phyloP scores from a whole-genome alignment of 2,329 filamentous ascomycete genomes.

The Ustilaginoidea virens region DNA sequence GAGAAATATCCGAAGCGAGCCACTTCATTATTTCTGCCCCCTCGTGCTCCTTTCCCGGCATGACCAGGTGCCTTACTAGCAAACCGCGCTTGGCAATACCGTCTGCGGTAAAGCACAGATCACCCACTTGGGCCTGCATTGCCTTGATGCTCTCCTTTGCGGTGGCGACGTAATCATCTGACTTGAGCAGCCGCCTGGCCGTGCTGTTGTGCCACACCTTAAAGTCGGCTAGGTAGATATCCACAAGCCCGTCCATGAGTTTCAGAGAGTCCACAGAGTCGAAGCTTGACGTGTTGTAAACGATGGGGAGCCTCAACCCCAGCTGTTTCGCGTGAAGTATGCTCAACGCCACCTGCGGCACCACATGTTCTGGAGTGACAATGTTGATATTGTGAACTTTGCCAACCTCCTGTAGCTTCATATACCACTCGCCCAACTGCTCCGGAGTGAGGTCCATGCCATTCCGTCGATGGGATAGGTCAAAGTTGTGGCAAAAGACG shows the following conservation, averaged over 20 bases:
- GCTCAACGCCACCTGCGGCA: slow-evolving; percentile 64
- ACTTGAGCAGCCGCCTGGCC: slow-evolving; percentile 59
- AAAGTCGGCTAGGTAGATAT: slow-evolving; percentile 82
- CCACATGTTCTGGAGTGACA: slow-evolving; percentile 74
- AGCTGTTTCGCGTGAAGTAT: slow-evolving; percentile 58
- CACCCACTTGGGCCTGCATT: slow-evolving; percentile 71
- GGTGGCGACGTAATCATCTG: slow-evolving; percentile 56
- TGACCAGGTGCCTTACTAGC: slow-evolving; percentile 65
- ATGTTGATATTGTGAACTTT: slow-evolving; percentile 82
- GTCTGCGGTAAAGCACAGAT: slow-evolving; percentile 67
- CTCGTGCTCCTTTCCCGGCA: slow-evolving; percentile 67
- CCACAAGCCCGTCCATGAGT: slow-evolving; percentile 63
- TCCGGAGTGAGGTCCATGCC: slow-evolving; percentile 68
- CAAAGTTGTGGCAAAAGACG: slow-evolving; percentile 68
- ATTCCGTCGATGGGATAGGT: slow-evolving; percentile 69
- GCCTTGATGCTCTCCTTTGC: slow-evolving; percentile 64
- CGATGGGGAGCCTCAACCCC: slow-evolving; percentile 55
- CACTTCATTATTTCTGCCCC: slow-evolving; percentile 61
- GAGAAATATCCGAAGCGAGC: slow-evolving; percentile 56
- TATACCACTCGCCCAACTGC: slow-evolving; percentile 65
- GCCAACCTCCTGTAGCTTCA: slow-evolving; percentile 70
- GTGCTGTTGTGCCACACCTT: slow-evolving; percentile 60
- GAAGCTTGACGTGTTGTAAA: slow-evolving; percentile 77
- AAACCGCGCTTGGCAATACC: slow-evolving; percentile 68
- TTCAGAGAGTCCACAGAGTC: slow-evolving; percentile 59